These are phyloP conservation scores for Narthecium ossifragum DNA, from an alignment of 106 monocot genomes.

Conservation along the genomic window DNA sequence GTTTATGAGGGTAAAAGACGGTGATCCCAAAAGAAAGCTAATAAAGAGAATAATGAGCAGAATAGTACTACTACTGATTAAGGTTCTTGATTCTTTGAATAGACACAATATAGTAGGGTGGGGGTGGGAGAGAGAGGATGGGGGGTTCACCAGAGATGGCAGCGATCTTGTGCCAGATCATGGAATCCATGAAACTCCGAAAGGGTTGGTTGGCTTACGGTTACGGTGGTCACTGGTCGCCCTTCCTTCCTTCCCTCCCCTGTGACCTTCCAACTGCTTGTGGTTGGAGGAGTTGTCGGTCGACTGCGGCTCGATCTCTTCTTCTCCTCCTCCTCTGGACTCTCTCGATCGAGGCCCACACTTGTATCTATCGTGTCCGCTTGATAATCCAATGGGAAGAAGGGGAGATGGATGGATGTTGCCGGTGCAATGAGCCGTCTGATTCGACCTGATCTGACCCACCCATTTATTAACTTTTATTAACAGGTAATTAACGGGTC, in stretches of 20 bases:
- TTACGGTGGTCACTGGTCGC: neutral
- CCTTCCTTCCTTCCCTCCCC: neutral
- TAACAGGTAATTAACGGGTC: too few species aligned
- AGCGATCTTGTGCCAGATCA: conserved; percentile 77
- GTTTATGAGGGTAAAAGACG: neutral
- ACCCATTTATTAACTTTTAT: too few species aligned
- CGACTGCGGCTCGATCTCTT: neutral
- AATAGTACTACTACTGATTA: conserved; percentile 3
- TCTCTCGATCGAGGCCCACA: neutral
- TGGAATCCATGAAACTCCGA: conserved; percentile 82
- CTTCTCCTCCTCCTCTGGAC: neutral
- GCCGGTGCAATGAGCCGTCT: too few species aligned
- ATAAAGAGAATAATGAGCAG: neutral
- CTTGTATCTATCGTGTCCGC: too few species aligned
- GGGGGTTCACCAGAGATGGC: conserved; percentile 57
- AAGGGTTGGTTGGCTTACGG: too few species aligned
- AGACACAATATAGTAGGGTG: too few species aligned
- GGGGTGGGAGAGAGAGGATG: neutral
- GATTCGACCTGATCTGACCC: too few species aligned
- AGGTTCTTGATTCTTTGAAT: too few species aligned
- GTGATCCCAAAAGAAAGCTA: neutral
- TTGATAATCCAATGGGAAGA: too few species aligned
- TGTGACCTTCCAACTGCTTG: neutral
- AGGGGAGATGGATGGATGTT: too few species aligned
- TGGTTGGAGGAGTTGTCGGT: neutral